Evolutionary conservation across 2,329 filamentous ascomycete species (phyloP).

Genomic region (Arthrobotrys sinensis): DNA sequence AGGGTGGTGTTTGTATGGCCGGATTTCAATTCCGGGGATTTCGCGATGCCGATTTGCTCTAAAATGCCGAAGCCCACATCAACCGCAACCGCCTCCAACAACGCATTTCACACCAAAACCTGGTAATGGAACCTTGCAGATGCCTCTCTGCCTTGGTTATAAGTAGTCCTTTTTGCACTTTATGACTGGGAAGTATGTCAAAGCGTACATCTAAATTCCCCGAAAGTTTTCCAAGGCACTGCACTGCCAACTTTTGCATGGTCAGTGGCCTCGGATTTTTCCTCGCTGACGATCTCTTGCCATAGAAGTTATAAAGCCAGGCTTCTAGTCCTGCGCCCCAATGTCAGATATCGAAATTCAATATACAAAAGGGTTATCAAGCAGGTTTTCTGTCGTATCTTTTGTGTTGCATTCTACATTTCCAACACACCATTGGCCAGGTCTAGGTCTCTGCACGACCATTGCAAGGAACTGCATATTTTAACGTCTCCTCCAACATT

Average conservation of each 20-base stretch:
- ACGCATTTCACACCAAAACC: constrained; percentile 35
- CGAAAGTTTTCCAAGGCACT: constrained; percentile 30
- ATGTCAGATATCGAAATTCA: constrained; percentile 33
- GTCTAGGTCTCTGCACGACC: constrained; percentile 29
- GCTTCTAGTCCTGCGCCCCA: constrained; percentile 5
- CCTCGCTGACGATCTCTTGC: constrained; percentile 40
- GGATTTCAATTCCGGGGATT: constrained; percentile 32
- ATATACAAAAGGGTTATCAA: neutral
- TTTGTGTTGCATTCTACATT: constrained; percentile 62
- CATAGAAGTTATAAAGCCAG: constrained; percentile 19
- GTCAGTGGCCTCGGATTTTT: constrained; percentile 5
- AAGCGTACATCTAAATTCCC: neutral
- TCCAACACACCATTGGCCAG: constrained; percentile 55
- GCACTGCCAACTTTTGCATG: constrained; percentile 5
- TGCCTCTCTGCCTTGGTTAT: constrained; percentile 1
- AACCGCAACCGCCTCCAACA: constrained; percentile 24
- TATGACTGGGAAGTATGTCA: neutral
- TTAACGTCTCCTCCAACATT: constrained; percentile 16
- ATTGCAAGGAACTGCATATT: constrained; percentile 19
- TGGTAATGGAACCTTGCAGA: constrained; percentile 16
- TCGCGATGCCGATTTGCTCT: constrained; percentile 45
- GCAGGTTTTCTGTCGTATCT: constrained; percentile 30
- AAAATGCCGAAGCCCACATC: constrained; percentile 12
- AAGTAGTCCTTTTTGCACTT: neutral
- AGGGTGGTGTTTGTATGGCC: neutral